These are phyloP conservation scores for Mycoemilia scoparia DNA, from an alignment of 192 early-diverging fungal species.

Conservation along the genomic window DNA sequence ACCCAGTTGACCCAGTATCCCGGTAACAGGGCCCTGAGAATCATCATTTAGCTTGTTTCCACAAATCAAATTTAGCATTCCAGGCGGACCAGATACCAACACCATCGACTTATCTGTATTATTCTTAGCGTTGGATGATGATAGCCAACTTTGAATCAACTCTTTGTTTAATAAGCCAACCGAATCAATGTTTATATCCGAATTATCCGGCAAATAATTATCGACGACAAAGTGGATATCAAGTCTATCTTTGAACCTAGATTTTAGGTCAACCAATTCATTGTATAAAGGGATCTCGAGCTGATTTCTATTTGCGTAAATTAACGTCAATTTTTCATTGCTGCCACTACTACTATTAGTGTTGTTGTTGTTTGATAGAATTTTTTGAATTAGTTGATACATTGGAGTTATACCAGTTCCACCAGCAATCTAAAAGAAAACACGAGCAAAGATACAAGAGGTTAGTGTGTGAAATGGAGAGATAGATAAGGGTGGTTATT, in stretches of 20 bases:
- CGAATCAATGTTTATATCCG: conserved; percentile 2
- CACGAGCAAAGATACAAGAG: conserved; percentile 4
- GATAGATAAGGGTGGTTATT: no score
- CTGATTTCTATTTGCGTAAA: conserved; percentile 25
- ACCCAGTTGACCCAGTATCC: conserved; percentile 32
- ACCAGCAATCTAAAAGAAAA: conserved; percentile 60
- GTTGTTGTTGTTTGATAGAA: conserved; percentile 23
- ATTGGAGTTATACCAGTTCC: conserved; percentile 67
- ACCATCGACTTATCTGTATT: conserved; percentile 15
- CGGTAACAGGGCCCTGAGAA: conserved; percentile 37
- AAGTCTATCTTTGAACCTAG: conserved; percentile 21
- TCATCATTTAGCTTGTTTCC: conserved; percentile 29
- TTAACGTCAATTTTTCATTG: conserved; percentile 13
- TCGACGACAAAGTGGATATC: conserved; percentile 33
- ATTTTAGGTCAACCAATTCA: conserved; percentile 31
- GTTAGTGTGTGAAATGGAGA: not conserved
- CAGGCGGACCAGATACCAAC: conserved; percentile 46
- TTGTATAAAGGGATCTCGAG: conserved; percentile 35
- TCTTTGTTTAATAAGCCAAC: conserved; percentile 13
- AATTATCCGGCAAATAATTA: conserved; percentile 2
- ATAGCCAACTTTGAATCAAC: conserved; percentile 12
- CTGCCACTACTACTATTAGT: conserved; percentile 22
- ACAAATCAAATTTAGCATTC: conserved; percentile 36
- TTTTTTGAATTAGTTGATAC: conserved; percentile 36
- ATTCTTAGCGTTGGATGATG: conserved; percentile 2